phyloP scores from a whole-genome alignment of 495 filamentous ascomycete genomes.

The Hypoxylon intermedium region DNA sequence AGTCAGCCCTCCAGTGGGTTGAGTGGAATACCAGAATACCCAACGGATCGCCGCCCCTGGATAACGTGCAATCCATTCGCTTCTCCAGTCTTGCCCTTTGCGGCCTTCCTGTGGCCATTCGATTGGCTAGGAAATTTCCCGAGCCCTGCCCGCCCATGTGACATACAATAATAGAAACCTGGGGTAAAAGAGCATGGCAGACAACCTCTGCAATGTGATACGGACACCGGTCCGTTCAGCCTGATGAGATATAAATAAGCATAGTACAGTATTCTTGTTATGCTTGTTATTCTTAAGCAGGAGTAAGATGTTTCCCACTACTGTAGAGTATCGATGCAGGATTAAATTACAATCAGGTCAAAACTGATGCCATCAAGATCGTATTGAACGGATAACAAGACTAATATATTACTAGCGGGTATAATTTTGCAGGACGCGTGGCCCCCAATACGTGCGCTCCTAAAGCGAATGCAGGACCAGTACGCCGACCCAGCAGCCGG shows the following conservation, averaged over 20 bases:
- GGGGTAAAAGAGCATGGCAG: conserved; percentile 23
- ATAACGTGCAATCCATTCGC: conserved; percentile 23
- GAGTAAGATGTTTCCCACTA: background rate
- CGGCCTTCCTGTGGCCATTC: conserved; percentile 14
- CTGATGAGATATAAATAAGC: conserved; percentile 20
- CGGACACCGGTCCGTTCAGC: conserved; percentile 26
- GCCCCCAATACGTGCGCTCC: conserved; percentile 29
- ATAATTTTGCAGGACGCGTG: conserved; percentile 40
- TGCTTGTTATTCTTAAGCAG: no score
- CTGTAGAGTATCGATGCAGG: background rate
- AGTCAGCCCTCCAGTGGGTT: conserved; percentile 25
- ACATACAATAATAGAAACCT: conserved; percentile 22
- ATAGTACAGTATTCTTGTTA: background rate
- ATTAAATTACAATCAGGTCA: conserved; percentile 16
- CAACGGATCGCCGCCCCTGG: conserved; percentile 25
- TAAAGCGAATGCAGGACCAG: conserved; percentile 26
- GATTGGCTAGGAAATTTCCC: conserved; percentile 33
- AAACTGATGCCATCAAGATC: conserved; percentile 13
- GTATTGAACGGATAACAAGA: conserved; percentile 2
- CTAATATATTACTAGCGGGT: conserved; percentile 39
- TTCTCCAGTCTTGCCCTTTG: conserved; percentile 20
- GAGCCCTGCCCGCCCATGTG: conserved; percentile 21
- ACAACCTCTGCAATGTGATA: conserved; percentile 1
- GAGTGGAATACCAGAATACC: conserved; percentile 29
- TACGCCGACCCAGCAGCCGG: conserved; percentile 27